These are phyloP conservation scores for Withania somnifera DNA, from an alignment of 305 asterid species.

Conservation along the genomic window DNA sequence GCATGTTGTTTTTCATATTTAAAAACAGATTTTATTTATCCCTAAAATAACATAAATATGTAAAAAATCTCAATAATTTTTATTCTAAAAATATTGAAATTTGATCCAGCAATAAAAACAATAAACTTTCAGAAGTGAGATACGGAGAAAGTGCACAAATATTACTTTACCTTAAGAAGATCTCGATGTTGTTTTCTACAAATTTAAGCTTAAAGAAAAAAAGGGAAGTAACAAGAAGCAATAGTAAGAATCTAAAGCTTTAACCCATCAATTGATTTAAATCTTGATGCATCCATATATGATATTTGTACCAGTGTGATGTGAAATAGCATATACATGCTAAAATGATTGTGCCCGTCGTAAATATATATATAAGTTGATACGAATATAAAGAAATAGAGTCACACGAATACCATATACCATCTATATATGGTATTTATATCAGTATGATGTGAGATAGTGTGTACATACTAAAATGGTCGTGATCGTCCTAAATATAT, in stretches of 20 bases:
- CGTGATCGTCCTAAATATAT: background rate
- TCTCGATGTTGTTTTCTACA: too few relatives aligned
- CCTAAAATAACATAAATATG: background rate
- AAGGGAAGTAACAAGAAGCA: background rate
- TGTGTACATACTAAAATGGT: background rate
- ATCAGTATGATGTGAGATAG: background rate
- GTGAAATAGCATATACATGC: background rate
- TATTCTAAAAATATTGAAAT: too few relatives aligned
- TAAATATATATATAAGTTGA: background rate
- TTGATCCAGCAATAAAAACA: background rate
- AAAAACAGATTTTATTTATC: too few relatives aligned
- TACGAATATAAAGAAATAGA: accelerated
- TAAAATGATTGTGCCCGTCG: background rate
- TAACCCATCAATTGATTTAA: background rate
- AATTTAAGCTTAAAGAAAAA: too few relatives aligned
- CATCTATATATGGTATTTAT: background rate
- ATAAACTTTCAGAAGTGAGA: too few relatives aligned
- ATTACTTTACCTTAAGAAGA: too few relatives aligned
- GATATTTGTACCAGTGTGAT: background rate
- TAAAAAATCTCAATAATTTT: background rate
- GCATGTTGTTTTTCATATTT: too few relatives aligned
- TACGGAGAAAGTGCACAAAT: too few relatives aligned
- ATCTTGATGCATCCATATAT: background rate
- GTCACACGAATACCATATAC: too few relatives aligned
- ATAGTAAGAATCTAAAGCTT: background rate